phyloP scores from a whole-genome alignment of 106 monocot species.

The Posidonia australis region DNA sequence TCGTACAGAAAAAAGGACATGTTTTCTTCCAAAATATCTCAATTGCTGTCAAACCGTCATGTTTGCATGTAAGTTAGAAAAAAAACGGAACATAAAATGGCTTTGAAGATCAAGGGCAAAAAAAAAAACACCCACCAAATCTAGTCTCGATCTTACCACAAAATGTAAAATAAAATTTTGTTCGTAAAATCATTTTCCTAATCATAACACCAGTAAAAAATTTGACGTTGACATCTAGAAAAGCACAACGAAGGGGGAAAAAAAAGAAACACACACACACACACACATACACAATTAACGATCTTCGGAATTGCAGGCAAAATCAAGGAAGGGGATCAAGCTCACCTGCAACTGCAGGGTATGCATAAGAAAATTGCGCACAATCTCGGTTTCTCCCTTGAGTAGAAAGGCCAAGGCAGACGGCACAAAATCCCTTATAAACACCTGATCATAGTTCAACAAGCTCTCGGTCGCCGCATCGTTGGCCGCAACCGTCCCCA shows the following conservation, averaged over 20 bases:
- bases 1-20: no score
- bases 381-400: constrained; percentile 80
- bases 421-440: constrained; percentile 88
- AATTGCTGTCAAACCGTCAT: no score
- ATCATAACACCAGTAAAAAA: neutral
- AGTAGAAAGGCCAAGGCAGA: constrained; percentile 84
- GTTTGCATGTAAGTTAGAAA: no score
- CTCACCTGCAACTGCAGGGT: constrained; percentile 86
- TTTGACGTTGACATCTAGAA: neutral
- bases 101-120: neutral
- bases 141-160: no score
- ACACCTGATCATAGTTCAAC: constrained; percentile 92
- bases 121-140: no score
- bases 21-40: no score
- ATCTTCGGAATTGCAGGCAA: neutral
- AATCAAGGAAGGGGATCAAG: neutral
- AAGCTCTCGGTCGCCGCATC: constrained; percentile 34
- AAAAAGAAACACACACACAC: no score
- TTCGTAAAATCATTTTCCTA: neutral
- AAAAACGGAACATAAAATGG: neutral
- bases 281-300: neutral
- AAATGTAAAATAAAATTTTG: no score
- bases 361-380: constrained; percentile 77
- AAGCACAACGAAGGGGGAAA: neutral
- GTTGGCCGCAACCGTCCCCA: constrained; percentile 85